These are phyloP conservation scores for Ophiostoma australiae DNA, from an alignment of 2,329 filamentous ascomycete species.

Conservation along the genomic window DNA sequence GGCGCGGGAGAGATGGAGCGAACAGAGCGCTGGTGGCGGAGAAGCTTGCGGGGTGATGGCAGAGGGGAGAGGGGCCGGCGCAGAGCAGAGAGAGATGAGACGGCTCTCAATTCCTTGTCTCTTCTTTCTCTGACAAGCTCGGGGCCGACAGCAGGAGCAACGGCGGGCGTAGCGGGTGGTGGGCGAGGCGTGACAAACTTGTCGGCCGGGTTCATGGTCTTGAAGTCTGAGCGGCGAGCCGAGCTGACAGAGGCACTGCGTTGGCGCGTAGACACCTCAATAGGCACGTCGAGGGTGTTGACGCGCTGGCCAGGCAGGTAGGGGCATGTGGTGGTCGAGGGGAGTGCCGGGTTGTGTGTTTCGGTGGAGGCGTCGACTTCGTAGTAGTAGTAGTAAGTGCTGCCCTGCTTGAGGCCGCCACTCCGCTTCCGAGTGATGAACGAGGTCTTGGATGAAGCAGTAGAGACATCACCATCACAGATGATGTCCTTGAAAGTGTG, in stretches of 20 bases:
- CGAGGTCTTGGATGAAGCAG: slow-evolving; percentile 31
- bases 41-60: slow-evolving; percentile 24
- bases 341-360: slow-evolving; percentile 65
- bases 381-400: slow-evolving; percentile 97
- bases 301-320: slow-evolving; percentile 82
- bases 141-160: not conserved
- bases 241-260: slow-evolving; percentile 64
- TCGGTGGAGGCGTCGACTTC: slow-evolving; percentile 74
- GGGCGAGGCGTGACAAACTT: slow-evolving; percentile 68
- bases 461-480: slow-evolving; percentile 60
- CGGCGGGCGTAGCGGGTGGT: slow-evolving; percentile 41
- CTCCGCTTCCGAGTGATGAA: slow-evolving; percentile 47
- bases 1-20: slow-evolving; percentile 48
- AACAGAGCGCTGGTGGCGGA: slow-evolving; percentile 37
- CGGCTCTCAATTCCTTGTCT: not conserved
- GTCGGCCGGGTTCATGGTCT: slow-evolving; percentile 72
- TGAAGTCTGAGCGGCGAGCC: slow-evolving; percentile 53
- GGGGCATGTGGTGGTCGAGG: slow-evolving; percentile 74
- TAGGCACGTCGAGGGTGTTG: slow-evolving; percentile 77
- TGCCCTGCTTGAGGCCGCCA: slow-evolving; percentile 85
- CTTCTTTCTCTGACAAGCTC: not conserved
- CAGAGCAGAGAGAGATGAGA: slow-evolving; percentile 5
- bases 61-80: slow-evolving; percentile 12
- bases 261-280: slow-evolving; percentile 56
- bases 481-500: slow-evolving; percentile 82